Evolutionary conservation across 176 grass and related monocot species (phyloP).

Genomic region (Zoysia pacifica): DNA sequence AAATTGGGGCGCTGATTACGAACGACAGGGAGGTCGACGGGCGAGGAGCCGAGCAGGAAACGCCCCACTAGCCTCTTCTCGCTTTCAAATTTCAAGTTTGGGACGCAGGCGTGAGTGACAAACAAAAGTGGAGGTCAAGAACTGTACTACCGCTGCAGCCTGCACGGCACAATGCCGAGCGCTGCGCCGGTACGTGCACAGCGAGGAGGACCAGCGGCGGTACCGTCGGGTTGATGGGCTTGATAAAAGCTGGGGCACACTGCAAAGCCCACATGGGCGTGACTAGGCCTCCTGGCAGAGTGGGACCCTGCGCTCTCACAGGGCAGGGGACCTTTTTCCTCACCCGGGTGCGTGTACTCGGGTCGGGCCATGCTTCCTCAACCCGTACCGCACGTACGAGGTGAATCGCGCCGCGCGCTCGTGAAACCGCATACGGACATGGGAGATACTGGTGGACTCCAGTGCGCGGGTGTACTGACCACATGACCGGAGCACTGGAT

Average conservation of each 20-base stretch:
- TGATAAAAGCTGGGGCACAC: slow-evolving; percentile 44
- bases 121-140: background rate
- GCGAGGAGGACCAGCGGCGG: slow-evolving; percentile 13
- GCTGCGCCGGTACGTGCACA: background rate
- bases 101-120: background rate
- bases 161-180: background rate
- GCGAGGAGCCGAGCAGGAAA: background rate
- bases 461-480: background rate
- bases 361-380: background rate
- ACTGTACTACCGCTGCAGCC: background rate
- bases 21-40: background rate
- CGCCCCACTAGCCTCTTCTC: background rate
- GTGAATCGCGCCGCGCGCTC: background rate
- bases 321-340: background rate
- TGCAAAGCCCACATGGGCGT: slow-evolving; percentile 39
- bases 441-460: slow-evolving; percentile 9
- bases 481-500: background rate
- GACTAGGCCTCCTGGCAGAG: slow-evolving; percentile 35
- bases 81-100: background rate
- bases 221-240: slow-evolving; percentile 31
- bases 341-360: background rate
- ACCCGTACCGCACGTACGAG: background rate
- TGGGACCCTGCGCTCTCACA: background rate
- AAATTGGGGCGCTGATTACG: slow-evolving; percentile 14
- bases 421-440: slow-evolving; percentile 19